Conservation (phyloP, 1,284 basidiomycete species). For the Pseudozyma tsukubaensis region DNA sequence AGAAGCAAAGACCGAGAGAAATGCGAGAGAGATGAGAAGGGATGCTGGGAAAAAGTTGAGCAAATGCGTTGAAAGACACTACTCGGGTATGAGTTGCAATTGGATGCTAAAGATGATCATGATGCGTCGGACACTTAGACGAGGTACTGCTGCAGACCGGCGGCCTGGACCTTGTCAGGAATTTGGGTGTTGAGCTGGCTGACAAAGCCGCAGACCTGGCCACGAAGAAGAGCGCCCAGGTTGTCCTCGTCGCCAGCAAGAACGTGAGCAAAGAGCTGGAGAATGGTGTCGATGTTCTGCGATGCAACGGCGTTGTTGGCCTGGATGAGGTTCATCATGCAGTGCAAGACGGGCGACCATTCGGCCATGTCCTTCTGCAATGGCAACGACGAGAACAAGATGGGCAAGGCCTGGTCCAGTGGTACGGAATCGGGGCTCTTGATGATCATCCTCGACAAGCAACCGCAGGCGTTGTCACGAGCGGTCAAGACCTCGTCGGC, state of each 20-base stretch:
- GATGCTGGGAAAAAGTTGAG: slow-evolving; percentile 31
- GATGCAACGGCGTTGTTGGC: slow-evolving; percentile 78
- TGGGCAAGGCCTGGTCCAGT: slow-evolving; percentile 84
- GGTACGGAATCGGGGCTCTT: slow-evolving; percentile 86
- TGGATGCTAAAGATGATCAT: too few relatives aligned
- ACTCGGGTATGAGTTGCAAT: slow-evolving; percentile 54
- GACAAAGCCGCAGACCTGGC: slow-evolving; percentile 74
- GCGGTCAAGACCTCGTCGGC: slow-evolving; percentile 80
- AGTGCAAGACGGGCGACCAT: slow-evolving; percentile 80
- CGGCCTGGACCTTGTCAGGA: slow-evolving; percentile 80
- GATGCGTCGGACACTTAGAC: slow-evolving; percentile 50
- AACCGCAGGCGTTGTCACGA: slow-evolving; percentile 94
- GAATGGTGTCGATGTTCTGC: slow-evolving; percentile 81
- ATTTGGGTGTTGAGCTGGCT: slow-evolving; percentile 79
- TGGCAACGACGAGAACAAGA: slow-evolving; percentile 84
- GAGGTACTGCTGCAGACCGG: slow-evolving; percentile 74
- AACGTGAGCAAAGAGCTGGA: slow-evolving; percentile 85
- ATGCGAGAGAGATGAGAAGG: slow-evolving; percentile 17
- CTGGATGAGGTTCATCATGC: slow-evolving; percentile 88
- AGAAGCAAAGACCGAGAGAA: slow-evolving; percentile 4
- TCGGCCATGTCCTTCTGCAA: slow-evolving; percentile 84
- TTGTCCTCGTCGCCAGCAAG: slow-evolving; percentile 72
- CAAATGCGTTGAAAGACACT: slow-evolving; percentile 50
- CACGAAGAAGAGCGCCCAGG: slow-evolving; percentile 71
- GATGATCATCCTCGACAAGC: slow-evolving; percentile 86